phyloP scores from a whole-genome alignment of 192 early-diverging fungal species.

The Backusella morwellensis region DNA sequence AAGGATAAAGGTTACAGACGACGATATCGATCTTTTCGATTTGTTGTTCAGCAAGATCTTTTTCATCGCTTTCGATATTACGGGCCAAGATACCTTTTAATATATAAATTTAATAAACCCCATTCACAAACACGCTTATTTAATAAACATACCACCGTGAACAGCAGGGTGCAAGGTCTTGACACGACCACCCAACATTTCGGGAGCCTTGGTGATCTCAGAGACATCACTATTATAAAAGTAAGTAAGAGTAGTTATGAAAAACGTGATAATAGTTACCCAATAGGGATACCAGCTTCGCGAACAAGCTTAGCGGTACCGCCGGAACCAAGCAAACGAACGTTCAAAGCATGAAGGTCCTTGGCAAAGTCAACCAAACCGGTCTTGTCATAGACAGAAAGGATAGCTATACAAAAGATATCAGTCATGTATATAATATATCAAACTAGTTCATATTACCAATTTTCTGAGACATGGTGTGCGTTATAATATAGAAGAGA shows the following conservation, averaged over 20 bases:
- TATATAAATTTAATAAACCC: background rate
- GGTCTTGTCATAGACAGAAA: slow-evolving; percentile 98
- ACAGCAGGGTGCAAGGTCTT: slow-evolving; percentile 99
- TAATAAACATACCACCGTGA: slow-evolving; percentile 70
- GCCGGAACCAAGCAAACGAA: slow-evolving; percentile 90
- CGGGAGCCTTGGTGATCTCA: slow-evolving; percentile 96
- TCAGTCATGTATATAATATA: no score
- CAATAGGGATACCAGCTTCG: slow-evolving; percentile 84
- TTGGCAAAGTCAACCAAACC: slow-evolving; percentile 88
- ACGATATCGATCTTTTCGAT: slow-evolving; percentile 94
- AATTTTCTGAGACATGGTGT: slow-evolving; percentile 3
- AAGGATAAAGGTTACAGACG: slow-evolving; percentile 98
- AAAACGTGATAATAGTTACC: slow-evolving; percentile 39
- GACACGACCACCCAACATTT: slow-evolving; percentile 98
- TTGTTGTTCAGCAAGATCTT: slow-evolving; percentile 84
- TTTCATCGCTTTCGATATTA: slow-evolving; percentile 77
- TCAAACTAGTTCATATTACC: background rate
- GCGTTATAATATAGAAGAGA: background rate
- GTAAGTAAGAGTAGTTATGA: background rate
- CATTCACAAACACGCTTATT: no score
- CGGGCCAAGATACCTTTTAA: slow-evolving; percentile 81
- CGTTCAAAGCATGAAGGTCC: slow-evolving; percentile 69
- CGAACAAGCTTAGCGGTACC: slow-evolving; percentile 93
- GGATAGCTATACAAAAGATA: slow-evolving; percentile 54
- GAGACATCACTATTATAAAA: slow-evolving; percentile 78